These are phyloP conservation scores for Trypanosoma platydactyli DNA, from an alignment of 208 protist genomes.

Conservation along the genomic window DNA sequence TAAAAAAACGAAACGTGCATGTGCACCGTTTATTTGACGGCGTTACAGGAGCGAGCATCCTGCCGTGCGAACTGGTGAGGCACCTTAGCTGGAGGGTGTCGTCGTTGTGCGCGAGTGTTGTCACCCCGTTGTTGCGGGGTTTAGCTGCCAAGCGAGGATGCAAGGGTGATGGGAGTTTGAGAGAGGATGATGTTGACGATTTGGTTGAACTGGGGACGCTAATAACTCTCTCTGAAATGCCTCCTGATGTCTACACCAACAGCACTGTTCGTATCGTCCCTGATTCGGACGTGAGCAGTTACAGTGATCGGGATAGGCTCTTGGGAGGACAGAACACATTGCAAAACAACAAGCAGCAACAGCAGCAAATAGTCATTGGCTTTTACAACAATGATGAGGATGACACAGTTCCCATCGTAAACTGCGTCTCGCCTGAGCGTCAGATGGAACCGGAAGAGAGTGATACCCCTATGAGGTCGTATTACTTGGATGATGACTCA, in stretches of 20 bases:
- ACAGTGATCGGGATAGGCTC: constrained; percentile 7
- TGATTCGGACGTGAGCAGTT: constrained; percentile 7
- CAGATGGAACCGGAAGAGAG: neutral
- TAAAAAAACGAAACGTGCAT: constrained; percentile 25
- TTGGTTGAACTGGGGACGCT: neutral
- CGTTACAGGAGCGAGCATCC: constrained; percentile 47
- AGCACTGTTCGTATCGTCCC: constrained; percentile 9
- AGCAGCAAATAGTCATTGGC: constrained; percentile 45
- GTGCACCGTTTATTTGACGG: constrained; percentile 41
- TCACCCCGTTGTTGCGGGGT: neutral
- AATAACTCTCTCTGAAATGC: constrained; percentile 16
- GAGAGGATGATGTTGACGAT: neutral
- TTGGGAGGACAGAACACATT: neutral
- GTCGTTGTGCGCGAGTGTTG: constrained; percentile 21
- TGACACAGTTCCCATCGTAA: constrained; percentile 5
- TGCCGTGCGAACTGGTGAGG: constrained; percentile 50
- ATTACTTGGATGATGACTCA: constrained; percentile 38
- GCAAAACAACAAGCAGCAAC: constrained; percentile 22
- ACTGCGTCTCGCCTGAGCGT: neutral
- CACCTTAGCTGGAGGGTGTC: constrained; percentile 26
- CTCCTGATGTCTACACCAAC: constrained; percentile 7
- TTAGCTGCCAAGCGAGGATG: constrained; percentile 8
- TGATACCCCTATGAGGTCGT: constrained; percentile 2
- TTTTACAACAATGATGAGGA: constrained; percentile 43
- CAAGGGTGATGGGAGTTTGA: neutral